Evolutionary conservation across 2,329 filamentous ascomycete species (phyloP).

Genomic region (Cladosporium oxysporum): DNA sequence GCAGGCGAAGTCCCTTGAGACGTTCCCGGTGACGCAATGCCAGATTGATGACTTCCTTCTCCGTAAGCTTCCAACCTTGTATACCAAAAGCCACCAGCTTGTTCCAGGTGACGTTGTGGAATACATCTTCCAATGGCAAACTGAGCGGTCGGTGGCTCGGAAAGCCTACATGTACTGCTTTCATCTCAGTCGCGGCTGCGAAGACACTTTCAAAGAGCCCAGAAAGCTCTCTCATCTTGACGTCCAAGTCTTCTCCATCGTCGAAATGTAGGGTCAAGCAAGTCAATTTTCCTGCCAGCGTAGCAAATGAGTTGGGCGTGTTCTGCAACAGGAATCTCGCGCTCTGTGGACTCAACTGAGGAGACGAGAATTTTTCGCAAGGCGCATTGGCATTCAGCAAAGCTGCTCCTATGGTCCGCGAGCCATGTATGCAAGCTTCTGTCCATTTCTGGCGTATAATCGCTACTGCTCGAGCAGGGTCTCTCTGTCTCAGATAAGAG

Average conservation of each 20-base stretch:
- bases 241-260: slow-evolving; percentile 57
- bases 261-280: slow-evolving; percentile 66
- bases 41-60: slow-evolving; percentile 61
- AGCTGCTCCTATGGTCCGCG: slow-evolving; percentile 59
- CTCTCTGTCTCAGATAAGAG: slow-evolving; percentile 52
- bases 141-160: slow-evolving; percentile 58
- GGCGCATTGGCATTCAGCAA: slow-evolving; percentile 57
- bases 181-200: slow-evolving; percentile 59
- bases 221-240: slow-evolving; percentile 60
- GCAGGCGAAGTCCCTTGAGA: slow-evolving; percentile 60
- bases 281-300: slow-evolving; percentile 58
- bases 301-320: slow-evolving; percentile 50
- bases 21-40: slow-evolving; percentile 57
- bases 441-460: slow-evolving; percentile 61
- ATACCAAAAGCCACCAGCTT: slow-evolving; percentile 65
- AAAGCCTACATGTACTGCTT: slow-evolving; percentile 66
- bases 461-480: slow-evolving; percentile 41
- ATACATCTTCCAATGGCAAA: slow-evolving; percentile 60
- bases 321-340: slow-evolving; percentile 53
- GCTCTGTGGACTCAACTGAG: slow-evolving; percentile 63
- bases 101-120: slow-evolving; percentile 63
- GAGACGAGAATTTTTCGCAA: slow-evolving; percentile 62
- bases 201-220: slow-evolving; percentile 61
- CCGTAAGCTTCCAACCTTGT: slow-evolving; percentile 63
- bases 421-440: slow-evolving; percentile 62